These are phyloP conservation scores for Gossypium thurberi DNA, from an alignment of 345 rosid species.

Conservation along the genomic window DNA sequence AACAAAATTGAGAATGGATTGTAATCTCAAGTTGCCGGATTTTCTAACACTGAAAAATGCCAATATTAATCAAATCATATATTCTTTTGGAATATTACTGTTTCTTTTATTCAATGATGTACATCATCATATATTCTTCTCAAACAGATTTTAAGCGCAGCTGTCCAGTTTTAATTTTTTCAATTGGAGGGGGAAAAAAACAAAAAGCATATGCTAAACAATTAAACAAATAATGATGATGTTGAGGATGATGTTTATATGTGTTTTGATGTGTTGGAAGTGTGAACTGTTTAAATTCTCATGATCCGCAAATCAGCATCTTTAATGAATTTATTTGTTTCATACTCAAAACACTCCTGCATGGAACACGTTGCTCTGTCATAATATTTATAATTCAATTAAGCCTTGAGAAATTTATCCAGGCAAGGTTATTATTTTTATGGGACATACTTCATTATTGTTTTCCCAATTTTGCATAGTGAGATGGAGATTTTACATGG, in stretches of 20 bases:
- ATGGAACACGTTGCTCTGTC: neutral
- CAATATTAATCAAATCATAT: neutral
- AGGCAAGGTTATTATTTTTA: neutral
- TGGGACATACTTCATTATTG: neutral
- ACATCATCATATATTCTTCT: neutral
- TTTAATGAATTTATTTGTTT: neutral
- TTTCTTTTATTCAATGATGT: neutral
- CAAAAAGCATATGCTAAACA: neutral
- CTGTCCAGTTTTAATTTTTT: neutral
- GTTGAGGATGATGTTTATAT: neutral
- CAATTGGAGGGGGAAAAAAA: neutral
- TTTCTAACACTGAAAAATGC: neutral
- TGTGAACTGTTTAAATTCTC: neutral
- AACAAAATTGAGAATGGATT: neutral
- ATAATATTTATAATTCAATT: neutral
- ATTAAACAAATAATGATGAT: neutral
- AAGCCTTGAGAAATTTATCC: neutral
- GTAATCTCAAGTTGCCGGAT: neutral
- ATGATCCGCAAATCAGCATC: neutral
- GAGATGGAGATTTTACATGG: neutral
- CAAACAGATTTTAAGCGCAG: slow-evolving; percentile 10
- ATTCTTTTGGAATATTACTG: neutral
- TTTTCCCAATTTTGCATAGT: neutral
- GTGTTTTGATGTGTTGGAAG: neutral
- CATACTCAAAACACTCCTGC: neutral